These are phyloP conservation scores for Apophysomyces elegans DNA, from an alignment of 371 early-diverging fungal genomes.

Conservation along the genomic window DNA sequence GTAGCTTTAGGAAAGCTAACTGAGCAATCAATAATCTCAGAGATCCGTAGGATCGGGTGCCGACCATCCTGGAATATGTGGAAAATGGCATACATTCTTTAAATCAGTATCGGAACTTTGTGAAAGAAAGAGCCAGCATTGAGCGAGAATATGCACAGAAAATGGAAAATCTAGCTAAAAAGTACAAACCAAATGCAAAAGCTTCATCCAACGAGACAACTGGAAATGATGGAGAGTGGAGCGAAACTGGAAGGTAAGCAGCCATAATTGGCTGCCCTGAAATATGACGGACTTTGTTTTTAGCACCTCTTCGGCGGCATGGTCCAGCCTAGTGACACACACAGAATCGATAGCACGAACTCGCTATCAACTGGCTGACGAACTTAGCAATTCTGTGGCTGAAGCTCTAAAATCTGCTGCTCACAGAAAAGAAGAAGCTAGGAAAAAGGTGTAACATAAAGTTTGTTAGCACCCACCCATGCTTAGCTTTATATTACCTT, in stretches of 20 bases:
- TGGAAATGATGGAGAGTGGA: constrained; percentile 42
- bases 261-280: not conserved
- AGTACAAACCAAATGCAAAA: constrained; percentile 54
- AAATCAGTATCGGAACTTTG: constrained; percentile 73
- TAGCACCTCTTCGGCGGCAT: constrained; percentile 36
- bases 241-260: constrained; percentile 38
- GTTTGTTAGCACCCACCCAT: not conserved
- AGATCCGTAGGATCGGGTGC: constrained; percentile 57
- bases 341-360: constrained; percentile 63
- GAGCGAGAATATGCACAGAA: constrained; percentile 80
- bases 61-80: constrained; percentile 60
- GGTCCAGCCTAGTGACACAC: constrained; percentile 63
- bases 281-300: constrained; percentile 1
- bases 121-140: constrained; percentile 72
- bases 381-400: constrained; percentile 49
- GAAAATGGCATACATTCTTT: constrained; percentile 65
- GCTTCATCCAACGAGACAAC: constrained; percentile 22
- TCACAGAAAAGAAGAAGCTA: constrained; percentile 71
- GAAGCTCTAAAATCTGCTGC: constrained; percentile 64
- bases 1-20: not conserved
- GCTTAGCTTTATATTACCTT: not conserved
- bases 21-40: not conserved
- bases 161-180: constrained; percentile 69
- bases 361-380: constrained; percentile 62
- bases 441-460: constrained; percentile 71